These are phyloP conservation scores for Lipomyces mesembrius DNA, from an alignment of 805 yeast species.

Conservation along the genomic window DNA sequence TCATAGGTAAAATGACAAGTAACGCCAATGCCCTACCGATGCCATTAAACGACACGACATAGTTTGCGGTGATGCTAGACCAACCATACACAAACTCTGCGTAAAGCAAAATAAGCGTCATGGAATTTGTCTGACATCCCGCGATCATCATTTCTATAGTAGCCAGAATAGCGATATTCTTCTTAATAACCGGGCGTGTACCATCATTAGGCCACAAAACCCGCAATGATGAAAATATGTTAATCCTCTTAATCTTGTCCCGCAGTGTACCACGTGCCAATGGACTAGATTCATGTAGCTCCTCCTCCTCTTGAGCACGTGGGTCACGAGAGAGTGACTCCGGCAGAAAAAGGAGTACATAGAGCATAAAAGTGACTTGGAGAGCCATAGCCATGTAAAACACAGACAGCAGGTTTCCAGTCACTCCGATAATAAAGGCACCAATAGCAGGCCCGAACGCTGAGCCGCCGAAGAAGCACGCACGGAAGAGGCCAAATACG, in stretches of 20 bases:
- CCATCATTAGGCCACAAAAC: conserved; percentile 36
- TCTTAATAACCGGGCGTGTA: conserved; percentile 19
- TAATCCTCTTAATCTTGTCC: conserved; percentile 19
- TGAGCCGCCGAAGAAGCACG: conserved; percentile 40
- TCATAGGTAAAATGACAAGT: conserved; percentile 38
- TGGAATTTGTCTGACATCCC: conserved; percentile 27
- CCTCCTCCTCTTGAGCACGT: conserved; percentile 12
- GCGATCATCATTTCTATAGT: conserved; percentile 26
- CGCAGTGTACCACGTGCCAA: conserved; percentile 3
- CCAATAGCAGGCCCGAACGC: conserved; percentile 42
- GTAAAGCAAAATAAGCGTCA: conserved; percentile 37
- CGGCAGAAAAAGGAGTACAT: conserved; percentile 22
- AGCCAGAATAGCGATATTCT: conserved; percentile 23
- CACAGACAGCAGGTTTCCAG: conserved; percentile 17
- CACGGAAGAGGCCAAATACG: conserved; percentile 42
- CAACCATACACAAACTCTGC: conserved; percentile 42
- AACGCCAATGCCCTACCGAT: conserved; percentile 39
- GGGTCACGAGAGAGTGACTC: conserved; percentile 30
- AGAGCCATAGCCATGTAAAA: conserved; percentile 19
- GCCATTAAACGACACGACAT: conserved; percentile 41
- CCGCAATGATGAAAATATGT: conserved; percentile 40
- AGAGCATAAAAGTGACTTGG: conserved; percentile 7
- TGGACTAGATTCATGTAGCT: neutral
- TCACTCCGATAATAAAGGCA: conserved; percentile 31
- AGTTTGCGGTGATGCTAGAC: conserved; percentile 44